A percentile compares a stretch with the other conserved stretches of the same genome.
Evolutionary conservation across 257 asterid genomes (phyloP).

Genomic region (Salvia miltiorrhiza): DNA sequence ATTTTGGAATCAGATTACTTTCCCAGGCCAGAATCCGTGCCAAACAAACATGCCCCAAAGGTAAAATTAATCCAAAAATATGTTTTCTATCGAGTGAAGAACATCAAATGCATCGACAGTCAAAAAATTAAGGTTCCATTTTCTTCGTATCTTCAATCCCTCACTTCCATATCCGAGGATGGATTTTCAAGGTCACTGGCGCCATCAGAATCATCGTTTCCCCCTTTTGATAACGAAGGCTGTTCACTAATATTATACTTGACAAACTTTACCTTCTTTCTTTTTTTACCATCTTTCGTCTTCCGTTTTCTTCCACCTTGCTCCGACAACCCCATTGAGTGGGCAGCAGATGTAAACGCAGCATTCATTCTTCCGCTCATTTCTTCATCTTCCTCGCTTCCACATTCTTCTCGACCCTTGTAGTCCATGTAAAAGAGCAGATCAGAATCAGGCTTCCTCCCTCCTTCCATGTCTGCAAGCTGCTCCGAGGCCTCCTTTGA

Average conservation of each 20-base stretch:
- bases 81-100: too few relatives aligned
- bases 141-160: conserved; percentile 9
- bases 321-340: conserved; percentile 40
- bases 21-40: too few relatives aligned
- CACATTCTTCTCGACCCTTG: conserved; percentile 42
- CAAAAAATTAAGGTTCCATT: neutral
- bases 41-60: too few relatives aligned
- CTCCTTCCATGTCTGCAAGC: conserved; percentile 19
- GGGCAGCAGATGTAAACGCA: conserved; percentile 61
- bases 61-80: neutral
- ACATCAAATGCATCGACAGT: neutral
- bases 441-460: conserved; percentile 35
- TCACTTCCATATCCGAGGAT: conserved; percentile 38
- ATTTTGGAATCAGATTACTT: too few relatives aligned
- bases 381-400: conserved; percentile 31
- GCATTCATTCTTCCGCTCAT: conserved; percentile 35
- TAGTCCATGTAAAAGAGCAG: conserved; percentile 54
- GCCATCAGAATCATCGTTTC: conserved; percentile 30
- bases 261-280: conserved; percentile 37
- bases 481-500: conserved; percentile 36
- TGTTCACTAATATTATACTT: conserved; percentile 37
- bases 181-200: conserved; percentile 59
- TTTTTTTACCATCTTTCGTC: conserved; percentile 31
- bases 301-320: conserved; percentile 42
- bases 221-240: conserved; percentile 23